Base-by-base conservation (phyloP, 306 rosid genomes). In the Pueraria montana region DNA sequence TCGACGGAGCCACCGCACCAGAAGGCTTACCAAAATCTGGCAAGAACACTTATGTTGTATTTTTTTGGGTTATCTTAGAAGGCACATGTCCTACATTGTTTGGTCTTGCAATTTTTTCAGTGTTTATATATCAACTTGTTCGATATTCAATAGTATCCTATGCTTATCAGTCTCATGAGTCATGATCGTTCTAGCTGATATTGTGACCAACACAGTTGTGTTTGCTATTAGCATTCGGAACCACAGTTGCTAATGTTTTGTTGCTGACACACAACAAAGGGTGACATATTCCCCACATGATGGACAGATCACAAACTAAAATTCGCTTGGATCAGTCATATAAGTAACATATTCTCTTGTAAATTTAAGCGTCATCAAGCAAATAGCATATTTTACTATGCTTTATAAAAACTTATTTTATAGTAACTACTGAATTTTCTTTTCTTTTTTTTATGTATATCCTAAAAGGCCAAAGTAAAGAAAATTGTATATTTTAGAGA, bases 221-320 rank as follows among this genome's bases (percentile, higher is more conserved):
- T 72, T 83, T 79, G 58, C 24, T 79, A 84, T 50, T 83, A 61
- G 69, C 52, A 59, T 50, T 64, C 70, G 13, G 27, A 82, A 36
- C 14, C 49, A 46, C 50, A 23, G 13, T 55, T 34, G 64, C 2
- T 21, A 56, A 0, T 21, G 6, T 56, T 20, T 21, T 21, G 64
- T 56, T 56, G 16, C 10, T 20, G 14, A 23, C 16, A 53, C 61
- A 53, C 24, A 20, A 2, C 63, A 55, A n/a, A n/a, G 12, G 2
- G 14, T 21, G 2, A 74, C 34, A 74, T 11, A 74, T 18, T 74
- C 40, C 34, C 3, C 32, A 3, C 32, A 27, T 27, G 32, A 27
- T 27, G 32, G 32, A 27, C 32, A 27, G 32, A 27, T 27, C 32
- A 27, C 32, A 27, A 27, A 27, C 32, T 26, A 77, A 62, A 63